Evolutionary conservation across 2,329 filamentous ascomycete species (phyloP), one percentile per base, ranked within the genome.

Genomic region (Diaporthe sp.): DNA sequence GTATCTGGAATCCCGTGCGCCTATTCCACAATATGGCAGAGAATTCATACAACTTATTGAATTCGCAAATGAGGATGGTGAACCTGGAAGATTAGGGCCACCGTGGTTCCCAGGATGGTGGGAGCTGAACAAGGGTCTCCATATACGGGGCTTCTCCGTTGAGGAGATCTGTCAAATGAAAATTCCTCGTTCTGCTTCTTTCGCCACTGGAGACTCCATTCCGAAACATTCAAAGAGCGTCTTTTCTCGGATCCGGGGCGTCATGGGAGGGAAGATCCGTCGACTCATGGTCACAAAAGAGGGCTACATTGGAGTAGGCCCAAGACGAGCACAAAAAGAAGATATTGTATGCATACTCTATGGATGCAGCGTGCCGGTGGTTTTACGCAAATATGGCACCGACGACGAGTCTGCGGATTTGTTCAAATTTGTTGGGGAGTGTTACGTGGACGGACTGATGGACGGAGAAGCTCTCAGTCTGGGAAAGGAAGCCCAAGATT

Each of bases 401-500:
- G n/a, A 37, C 15, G 15, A 28, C 7, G 46, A 55, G 3, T 42
- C 34, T 19, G 19, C 1, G 3, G 17, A 17, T 10, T 39, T 68
- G 7, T 73, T 15, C 42, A 39, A 37, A 12, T 53, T 73, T 28
- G 34, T 75, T 31, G 70, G 74, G 17, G 74, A 75, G 25, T 75
- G 70, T 34, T 75, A 69, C 31, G 1, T 75, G 70, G 70, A 75
- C 57, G 74, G 61, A 5, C 15, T 73, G 6, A 75, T 69, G 74
- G 25, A 73, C 4, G 74, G 70, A 37, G 74, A 73, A 22, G 74
- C 61, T n/a, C 25, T 75, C 34, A 12, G 2, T 19, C 34, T 65
- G 12, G 59, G 42, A 2, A 73, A 42, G 13, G 69, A 46, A 19
- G 25, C 39, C 6, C 25, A 59, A 39, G 51, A 73, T 28, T 68